Base-by-base conservation (phyloP, 2,329 filamentous ascomycete genomes). In the Penicillium vulpinum region DNA sequence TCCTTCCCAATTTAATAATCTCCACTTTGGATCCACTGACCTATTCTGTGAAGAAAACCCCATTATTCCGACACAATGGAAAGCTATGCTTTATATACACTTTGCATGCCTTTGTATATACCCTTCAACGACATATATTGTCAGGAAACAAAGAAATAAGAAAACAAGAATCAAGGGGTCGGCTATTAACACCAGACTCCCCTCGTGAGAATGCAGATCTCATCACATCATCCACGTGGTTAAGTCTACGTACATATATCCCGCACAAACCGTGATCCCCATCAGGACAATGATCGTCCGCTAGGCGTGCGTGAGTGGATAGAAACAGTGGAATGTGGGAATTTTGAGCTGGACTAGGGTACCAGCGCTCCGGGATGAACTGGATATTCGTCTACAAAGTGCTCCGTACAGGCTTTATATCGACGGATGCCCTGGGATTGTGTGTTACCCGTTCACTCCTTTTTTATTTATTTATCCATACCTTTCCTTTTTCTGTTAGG, bases 381-480 rank as follows among this genome's bases (percentile, higher is more conserved):
- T 24, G 18, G 16, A 45, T 31, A 29, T 31, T 35, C 38, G 51
- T 16, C 35, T 40, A 35, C 18, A n/a, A n/a, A n/a, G n/a, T n/a
- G n/a, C n/a, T n/a, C n/a, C n/a, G 22, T 22, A 36, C 24, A 24
- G 18, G 29, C 39, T 22, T 52, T 56, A 56, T 52, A 56, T 45
- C 54, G n/a, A 26, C 9, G 31, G 7, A 41, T 18, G 44, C 45
- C 44, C 48, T 10, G 26, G 31, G 13, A 22, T 36, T 22, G n/a
- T 51, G 29, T 21, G 24, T 18, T 49, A 21, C n/a, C 36, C 44
- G 49, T 46, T 52, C 47, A 31, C 24, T 58, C 31, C 21, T 61
- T 65, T 55, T 44, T 53, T 59, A n/a, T n/a, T n/a, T 58, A 53
- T 57, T 58, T 48, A 28, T 15, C 15, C 15, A n/a, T 36, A 31